Base-by-base conservation (phyloP, 805 yeast species). In the Ogataea kodamae region DNA sequence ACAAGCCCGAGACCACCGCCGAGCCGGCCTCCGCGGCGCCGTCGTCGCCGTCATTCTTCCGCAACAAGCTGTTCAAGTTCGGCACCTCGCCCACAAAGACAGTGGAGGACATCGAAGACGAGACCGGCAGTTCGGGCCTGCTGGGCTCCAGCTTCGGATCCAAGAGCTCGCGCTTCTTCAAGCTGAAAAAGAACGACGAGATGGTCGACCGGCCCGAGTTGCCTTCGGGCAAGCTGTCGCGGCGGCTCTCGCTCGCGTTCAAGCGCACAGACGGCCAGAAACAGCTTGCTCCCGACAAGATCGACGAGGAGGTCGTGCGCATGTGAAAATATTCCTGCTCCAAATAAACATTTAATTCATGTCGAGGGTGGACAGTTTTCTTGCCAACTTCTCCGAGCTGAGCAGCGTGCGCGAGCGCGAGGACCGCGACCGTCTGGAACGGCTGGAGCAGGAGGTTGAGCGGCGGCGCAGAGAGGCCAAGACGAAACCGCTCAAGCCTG, bases 41-140 rank as follows among this genome's bases (percentile, higher is more conserved):
- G n/a, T 35, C 56, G 2, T 61, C 69, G 4, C 66, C 68, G 6
- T 59, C 65, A 6, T 60, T 65, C 25, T 56, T 65, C 47, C 59
- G 58, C 28, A 55, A 52, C 32, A 55, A 52, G 25, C 46, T 65
- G 13, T 61, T 62, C 42, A 51, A 59, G 25, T 60, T 65, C 45
- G 68, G 70, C 7, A 37, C 53, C 2, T 52, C 57, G 22, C 65
- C 65, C 4, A 55, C 59, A 4, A 59, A 58, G 28, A 38, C 45
- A 2, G 28, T 30, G 3, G 49, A 55, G 1, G 53, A 52, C 35
- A 38, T 31, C 13, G 49, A 49, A 24, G 54, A 48, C 18, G 46
- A 41, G 18, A 18, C 35, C 4, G 28, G 35, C 8, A 30, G 25
- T n/a, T 28, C 48, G 2, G 49, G 49, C 3, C 19, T 46, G 7